Conservation (phyloP, 805 yeast genomes). For the Yamadazyma philogaea region DNA sequence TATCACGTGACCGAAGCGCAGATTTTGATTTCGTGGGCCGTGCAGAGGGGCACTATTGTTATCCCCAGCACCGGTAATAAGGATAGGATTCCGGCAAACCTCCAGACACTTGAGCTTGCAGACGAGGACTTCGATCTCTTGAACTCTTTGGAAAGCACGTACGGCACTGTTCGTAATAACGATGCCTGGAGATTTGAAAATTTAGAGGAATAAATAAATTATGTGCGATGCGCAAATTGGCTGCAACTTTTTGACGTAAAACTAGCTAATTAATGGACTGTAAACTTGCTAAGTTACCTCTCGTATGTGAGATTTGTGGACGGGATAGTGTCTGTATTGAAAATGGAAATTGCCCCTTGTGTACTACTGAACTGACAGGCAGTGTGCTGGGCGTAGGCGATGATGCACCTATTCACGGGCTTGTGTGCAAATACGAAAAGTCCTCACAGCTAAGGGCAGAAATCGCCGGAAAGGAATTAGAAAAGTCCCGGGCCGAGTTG, state of each 20-base stretch:
- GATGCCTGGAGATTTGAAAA: constrained; percentile 10
- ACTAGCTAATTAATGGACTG: not conserved
- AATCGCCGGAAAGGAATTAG: not conserved
- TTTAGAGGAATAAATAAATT: constrained; percentile 1
- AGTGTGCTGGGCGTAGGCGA: not conserved
- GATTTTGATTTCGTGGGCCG: constrained; percentile 78
- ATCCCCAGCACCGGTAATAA: constrained; percentile 77
- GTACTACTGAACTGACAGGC: not conserved
- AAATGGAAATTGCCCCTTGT: not conserved
- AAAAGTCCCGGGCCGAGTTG: not conserved
- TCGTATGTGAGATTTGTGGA: not conserved
- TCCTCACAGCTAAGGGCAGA: not conserved
- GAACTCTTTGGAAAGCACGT: constrained; percentile 7
- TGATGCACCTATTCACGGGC: not conserved
- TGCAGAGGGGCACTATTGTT: constrained; percentile 70
- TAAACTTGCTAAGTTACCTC: not conserved
- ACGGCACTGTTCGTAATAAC: constrained; percentile 12
- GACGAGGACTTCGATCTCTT: constrained; percentile 27
- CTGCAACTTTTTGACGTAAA: not conserved
- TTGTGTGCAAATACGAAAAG: not conserved
- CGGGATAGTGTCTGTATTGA: not conserved
- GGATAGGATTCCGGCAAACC: constrained; percentile 59
- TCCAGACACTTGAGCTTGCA: constrained; percentile 35
- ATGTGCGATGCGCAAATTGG: not conserved
- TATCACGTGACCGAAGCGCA: constrained; percentile 59